Base-by-base conservation (phyloP, 108 stramenopile species). In the Cyclotella choctawhatcheeana region DNA sequence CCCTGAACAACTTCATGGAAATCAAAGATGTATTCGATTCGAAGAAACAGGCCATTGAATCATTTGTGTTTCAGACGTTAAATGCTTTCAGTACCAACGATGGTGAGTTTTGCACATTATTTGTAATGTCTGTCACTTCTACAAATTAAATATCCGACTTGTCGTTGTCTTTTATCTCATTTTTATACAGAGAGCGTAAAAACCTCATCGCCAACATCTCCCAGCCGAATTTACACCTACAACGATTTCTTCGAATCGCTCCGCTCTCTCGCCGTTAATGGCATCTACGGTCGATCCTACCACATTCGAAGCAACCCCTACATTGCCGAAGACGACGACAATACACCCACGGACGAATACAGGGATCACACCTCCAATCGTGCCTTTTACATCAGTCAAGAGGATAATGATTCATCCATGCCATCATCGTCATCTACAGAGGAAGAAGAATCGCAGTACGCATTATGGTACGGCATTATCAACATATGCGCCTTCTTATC, bases 401-500 rank as follows among this genome's bases (percentile, higher is more conserved):
- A 16, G 4, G 44, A 58, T 64, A 18, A 30, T 17, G 20, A 20
- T 17, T 53, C 35, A 17, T n/a, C n/a, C n/a, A n/a, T n/a, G n/a
- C n/a, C n/a, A n/a, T n/a, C n/a, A n/a, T n/a, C n/a, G n/a, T n/a
- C n/a, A n/a, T n/a, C n/a, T n/a, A n/a, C n/a, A n/a, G n/a, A n/a
- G n/a, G n/a, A n/a, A n/a, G n/a, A n/a, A n/a, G 43, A 25, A 24
- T 47, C n/a, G 13, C 21, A 32, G 20, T 50, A 75, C 26, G 58
- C 65, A 26, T 52, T 67, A 37, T 30, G 25, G 0, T 58, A 71
- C 35, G 76, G 26, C 5, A 64, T 77, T n/a, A 71, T 77, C 5
- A 77, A 77, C 25, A 30, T 71, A 21, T 71, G 71, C 47, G 76
- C 76, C 2, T 77, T 77, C 50, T 50, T 77, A 18, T 70, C 76